Base-by-base conservation (phyloP, 1,284 basidiomycete genomes). In the Ustilago bromivora region DNA sequence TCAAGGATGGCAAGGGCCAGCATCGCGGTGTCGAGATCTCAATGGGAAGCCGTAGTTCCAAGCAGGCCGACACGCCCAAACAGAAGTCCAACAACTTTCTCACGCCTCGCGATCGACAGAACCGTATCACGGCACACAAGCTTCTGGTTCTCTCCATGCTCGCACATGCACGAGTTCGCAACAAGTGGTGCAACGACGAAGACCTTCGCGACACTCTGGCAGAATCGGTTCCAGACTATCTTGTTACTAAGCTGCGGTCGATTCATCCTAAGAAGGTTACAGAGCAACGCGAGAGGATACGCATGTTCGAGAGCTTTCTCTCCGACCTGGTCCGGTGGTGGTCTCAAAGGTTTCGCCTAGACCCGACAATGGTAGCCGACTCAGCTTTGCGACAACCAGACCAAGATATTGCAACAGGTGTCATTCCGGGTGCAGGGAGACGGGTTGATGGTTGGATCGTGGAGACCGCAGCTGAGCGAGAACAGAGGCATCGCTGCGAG, bases 181-280 rank as follows among this genome's bases (percentile, higher is more conserved):
- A 99, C 85, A 88, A 88, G 61, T 96, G 93, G 93, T 86, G 95
- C 19, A 95, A 94, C 71, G 93, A 98, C 82, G 87, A 88, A 1
- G 87, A 94, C 3, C 88, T 99, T 12, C 94, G 96, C 82, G 83
- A 82, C 57, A 71, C 76, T 4, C 74, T 85, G 32, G 79, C 77
- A 40, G 66, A 80, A 7, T 62, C 68, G 23, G 78, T 82, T 7
- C 84, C 84, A 0, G 71, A 75, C 35, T 61, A 74, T 19, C 76
- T 84, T 28, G 67, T 81, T 53, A 77, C 78, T 56, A 82, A 83
- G 62, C 71, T 84, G 23, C 66, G 76, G 13, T 69, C 78, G 9
- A 86, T 86, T 43, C 82, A 84, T 52, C 82, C 82, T 13, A 80
- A 80, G 36, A 79, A 78, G 54, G 81, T 81, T 34, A 76, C 81